Base-by-base conservation (phyloP, 306 rosid species). In the Vachellia collinsii region DNA sequence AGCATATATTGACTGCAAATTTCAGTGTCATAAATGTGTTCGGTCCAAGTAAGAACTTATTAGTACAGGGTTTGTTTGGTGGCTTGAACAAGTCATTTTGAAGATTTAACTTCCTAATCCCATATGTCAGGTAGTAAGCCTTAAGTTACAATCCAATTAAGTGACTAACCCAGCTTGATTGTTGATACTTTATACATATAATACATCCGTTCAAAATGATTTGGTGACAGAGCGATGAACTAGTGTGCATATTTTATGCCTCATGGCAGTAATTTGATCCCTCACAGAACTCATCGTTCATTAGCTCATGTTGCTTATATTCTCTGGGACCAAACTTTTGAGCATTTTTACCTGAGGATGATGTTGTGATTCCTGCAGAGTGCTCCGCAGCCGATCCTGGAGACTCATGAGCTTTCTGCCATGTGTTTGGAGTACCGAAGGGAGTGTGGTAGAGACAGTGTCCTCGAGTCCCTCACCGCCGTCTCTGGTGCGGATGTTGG, bases 361-460 rank as follows among this genome's bases (percentile, higher is more conserved):
- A 25, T 74, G 58, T 39, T 70, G 9, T 81, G 79, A 58, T 53
- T 84, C 36, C 62, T 83, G 80, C 98, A 95, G 99, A 89, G 98
- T 89, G 96, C 98, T 76, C 99, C 99, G 3, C 92, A 83, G 83
- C 81, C 88, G 16, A 89, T 95, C 77, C 62, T 93, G 89, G 99
- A 95, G 91, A 93, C 93, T 76, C 94, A 89, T 47, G 94, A 88
- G 79, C 90, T 95, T 44, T 70, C 83, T 36, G 29, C 93, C 69
- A 42, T 95, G 90, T 88, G 93, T 47, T 80, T 95, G 89, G 98
- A 95, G 88, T 95, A 95, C 78, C 84, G 99, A 85, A 91, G 97
- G 87, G 99, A 95, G 79, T 95, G 99, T 58, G 94, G 96, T 69
- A 89, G 83, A 87, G 94, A 92, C 88, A 90, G 93, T 59, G 92